These are phyloP conservation scores for Gynostemma pentaphyllum DNA, from an alignment of 306 rosid species.

Conservation along the genomic window DNA sequence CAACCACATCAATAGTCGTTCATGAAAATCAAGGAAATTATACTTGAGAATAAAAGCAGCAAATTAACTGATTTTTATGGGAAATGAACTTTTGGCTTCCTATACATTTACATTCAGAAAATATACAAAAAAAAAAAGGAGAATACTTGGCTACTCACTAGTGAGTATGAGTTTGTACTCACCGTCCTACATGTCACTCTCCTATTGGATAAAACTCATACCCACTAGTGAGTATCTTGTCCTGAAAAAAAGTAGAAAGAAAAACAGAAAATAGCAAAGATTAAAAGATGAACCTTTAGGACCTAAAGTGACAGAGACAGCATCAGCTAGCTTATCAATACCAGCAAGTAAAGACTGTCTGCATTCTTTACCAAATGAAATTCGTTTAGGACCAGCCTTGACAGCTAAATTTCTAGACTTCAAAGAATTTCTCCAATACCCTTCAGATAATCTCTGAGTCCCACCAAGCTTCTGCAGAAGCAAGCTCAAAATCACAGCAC, in stretches of 20 bases:
- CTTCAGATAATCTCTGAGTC: conserved; percentile 24
- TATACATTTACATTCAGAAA: too few species aligned
- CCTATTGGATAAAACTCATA: too few species aligned
- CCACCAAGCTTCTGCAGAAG: conserved; percentile 24
- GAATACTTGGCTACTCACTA: too few species aligned
- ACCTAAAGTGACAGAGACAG: conserved; percentile 89
- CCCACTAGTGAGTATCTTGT: too few species aligned
- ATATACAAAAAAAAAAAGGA: not conserved
- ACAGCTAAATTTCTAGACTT: conserved; percentile 20
- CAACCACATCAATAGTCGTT: not conserved
- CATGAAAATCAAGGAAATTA: not conserved
- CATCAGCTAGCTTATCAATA: conserved; percentile 90
- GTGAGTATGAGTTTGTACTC: too few species aligned
- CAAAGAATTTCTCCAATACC: conserved; percentile 22
- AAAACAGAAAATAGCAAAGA: not conserved
- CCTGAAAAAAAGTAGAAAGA: too few species aligned
- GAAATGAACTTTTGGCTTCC: too few species aligned
- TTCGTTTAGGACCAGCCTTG: conserved; percentile 63
- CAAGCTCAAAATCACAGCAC: not conserved
- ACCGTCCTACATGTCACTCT: too few species aligned
- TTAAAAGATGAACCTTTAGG: conserved; percentile 73
- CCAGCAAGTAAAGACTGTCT: conserved; percentile 56
- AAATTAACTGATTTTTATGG: too few species aligned
- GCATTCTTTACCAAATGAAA: conserved; percentile 61
- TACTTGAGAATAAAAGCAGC: not conserved